Evolutionary conservation across 768 basidiomycete genomes (phyloP), one percentile per base, ranked within the genome.

Genomic region (Leccinellum rugosiceps): DNA sequence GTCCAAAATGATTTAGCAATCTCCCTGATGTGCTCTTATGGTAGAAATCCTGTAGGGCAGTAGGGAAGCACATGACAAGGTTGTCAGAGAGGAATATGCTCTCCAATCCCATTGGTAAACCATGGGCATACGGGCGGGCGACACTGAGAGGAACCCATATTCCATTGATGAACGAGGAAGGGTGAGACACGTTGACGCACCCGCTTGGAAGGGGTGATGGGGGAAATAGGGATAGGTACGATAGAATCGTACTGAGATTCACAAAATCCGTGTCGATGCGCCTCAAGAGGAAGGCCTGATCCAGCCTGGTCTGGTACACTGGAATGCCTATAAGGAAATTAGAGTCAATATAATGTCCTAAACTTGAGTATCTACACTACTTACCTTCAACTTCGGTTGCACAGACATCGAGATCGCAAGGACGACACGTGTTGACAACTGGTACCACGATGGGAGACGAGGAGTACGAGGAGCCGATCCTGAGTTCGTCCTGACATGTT

Each of bases 221-320:
- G 72, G 62, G 46, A 30, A 60, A 34, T 49, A 66, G 17, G 75
- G 77, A 58, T 68, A 73, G 76, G 67, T 56, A 78, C 65, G 47
- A 75, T 74, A 49, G 80, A 75, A 68, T 77, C 30, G 64, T 63
- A 44, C 85, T 80, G 47, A 90, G 76, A 68, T 90, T 87, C 64
- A 90, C 87, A 62, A 87, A 90, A 65, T 88, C 87, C 32, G 87
- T 87, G 72, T 90, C 88, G 54, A 90, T 83, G 61, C 89, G 84
- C 63, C 89, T 83, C 60, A 90, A 72, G 48, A 90, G 76, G 31
- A 79, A 74, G 51, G 76, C 76, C 8, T 78, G 70, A 41, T 81
- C 83, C 10, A 90, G 77, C 52, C 74, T 76, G 71, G 84, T 87
- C 67, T 87, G 86, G 71, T 89, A 90, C 50, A 90, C 87, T 38